A percentile compares a stretch with the other conserved stretches of the same genome.
phyloP scores from a whole-genome alignment of 192 early-diverging fungal genomes.

The Podila horticola region DNA sequence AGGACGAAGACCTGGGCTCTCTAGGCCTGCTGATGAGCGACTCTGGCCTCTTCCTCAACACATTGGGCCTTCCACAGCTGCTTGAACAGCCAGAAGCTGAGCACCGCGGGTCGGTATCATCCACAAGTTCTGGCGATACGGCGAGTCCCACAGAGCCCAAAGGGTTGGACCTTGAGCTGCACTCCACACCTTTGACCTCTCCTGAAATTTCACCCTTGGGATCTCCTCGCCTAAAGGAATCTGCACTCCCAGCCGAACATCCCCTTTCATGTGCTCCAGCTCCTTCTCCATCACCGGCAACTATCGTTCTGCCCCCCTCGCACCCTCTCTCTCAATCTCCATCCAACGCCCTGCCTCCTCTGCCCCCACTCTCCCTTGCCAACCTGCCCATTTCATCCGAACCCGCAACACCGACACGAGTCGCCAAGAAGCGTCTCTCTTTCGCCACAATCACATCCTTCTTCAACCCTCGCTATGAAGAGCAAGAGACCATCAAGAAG shows the following conservation, averaged over 20 bases:
- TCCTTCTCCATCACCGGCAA: neutral
- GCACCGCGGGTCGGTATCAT: constrained; percentile 44
- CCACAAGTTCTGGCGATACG: constrained; percentile 29
- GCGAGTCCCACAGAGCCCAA: constrained; percentile 14
- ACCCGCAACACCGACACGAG: constrained; percentile 2
- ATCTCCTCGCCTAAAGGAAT: constrained; percentile 28
- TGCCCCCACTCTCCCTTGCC: neutral
- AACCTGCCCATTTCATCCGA: neutral
- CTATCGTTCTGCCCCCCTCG: neutral
- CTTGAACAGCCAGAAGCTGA: neutral
- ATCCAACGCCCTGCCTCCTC: neutral
- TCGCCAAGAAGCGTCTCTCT: constrained; percentile 37
- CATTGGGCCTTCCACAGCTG: neutral
- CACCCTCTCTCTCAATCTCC: neutral
- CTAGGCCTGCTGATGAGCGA: neutral
- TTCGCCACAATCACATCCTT: constrained; percentile 44
- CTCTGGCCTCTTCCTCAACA: neutral
- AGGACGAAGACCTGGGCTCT: neutral
- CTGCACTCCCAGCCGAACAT: neutral
- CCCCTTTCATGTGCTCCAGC: constrained; percentile 1
- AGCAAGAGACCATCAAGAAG: constrained; percentile 10
- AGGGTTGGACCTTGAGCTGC: neutral
- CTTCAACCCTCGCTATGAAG: constrained; percentile 20
- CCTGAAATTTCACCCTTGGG: constrained; percentile 38
- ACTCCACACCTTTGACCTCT: constrained; percentile 26